Evolutionary conservation across 192 early-diverging fungal genomes (phyloP).

Genomic region (Coemansia sp.): DNA sequence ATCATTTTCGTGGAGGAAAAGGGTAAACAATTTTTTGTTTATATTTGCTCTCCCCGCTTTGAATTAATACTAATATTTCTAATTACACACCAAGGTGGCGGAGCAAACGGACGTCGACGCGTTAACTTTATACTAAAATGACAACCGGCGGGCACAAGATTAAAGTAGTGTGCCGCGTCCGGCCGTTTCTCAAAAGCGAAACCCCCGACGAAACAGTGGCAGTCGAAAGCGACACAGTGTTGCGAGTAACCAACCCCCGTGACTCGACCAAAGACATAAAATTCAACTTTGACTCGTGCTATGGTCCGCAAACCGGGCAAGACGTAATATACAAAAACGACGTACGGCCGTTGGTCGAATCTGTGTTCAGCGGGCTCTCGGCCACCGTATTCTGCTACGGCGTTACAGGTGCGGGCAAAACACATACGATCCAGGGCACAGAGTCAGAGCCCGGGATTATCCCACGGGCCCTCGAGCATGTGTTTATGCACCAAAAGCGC

Average conservation of each 20-base stretch:
- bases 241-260: constrained; percentile 57
- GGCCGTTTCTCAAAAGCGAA: constrained; percentile 59
- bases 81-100: neutral
- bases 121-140: constrained; percentile 12
- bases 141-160: constrained; percentile 44
- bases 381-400: constrained; percentile 71
- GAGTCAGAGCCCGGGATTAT: constrained; percentile 60
- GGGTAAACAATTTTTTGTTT: too few relatives aligned
- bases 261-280: constrained; percentile 52
- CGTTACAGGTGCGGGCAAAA: constrained; percentile 67
- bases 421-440: constrained; percentile 61
- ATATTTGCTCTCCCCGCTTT: too few relatives aligned
- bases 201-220: constrained; percentile 48
- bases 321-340: constrained; percentile 53
- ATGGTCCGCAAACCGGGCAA: constrained; percentile 47
- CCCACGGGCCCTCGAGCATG: constrained; percentile 54
- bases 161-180: constrained; percentile 59
- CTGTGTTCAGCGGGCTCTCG: constrained; percentile 57
- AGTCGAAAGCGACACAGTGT: constrained; percentile 36
- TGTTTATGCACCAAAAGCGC: constrained; percentile 54
- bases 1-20: too few relatives aligned
- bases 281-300: constrained; percentile 57
- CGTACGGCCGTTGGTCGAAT: constrained; percentile 57
- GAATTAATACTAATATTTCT: neutral
- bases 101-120: too few relatives aligned